phyloP scores from a whole-genome alignment of 805 yeast species.

The Teunomyces atbi region DNA sequence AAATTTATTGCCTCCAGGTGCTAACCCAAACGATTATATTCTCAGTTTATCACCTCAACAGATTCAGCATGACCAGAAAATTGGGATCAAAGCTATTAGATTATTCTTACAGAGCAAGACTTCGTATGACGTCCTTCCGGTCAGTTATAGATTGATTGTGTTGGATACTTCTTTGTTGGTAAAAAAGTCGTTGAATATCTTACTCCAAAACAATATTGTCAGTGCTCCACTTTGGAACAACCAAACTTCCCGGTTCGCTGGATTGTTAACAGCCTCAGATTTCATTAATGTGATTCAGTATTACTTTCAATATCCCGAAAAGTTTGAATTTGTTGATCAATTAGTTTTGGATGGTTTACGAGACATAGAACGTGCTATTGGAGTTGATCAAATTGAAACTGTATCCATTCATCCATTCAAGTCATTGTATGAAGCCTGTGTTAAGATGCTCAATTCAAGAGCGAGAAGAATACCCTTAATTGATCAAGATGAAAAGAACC shows the following conservation, averaged over 20 bases:
- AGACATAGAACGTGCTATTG: conserved; percentile 83
- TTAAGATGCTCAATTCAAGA: conserved; percentile 80
- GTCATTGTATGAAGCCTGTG: conserved; percentile 88
- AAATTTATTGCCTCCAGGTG: conserved; percentile 19
- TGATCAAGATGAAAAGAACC: conserved; percentile 89
- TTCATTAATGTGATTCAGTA: conserved; percentile 94
- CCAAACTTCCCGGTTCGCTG: conserved; percentile 85
- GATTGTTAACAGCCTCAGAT: conserved; percentile 86
- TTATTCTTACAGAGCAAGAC: conserved; percentile 84
- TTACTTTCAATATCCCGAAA: conserved; percentile 85
- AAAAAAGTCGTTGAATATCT: conserved; percentile 84
- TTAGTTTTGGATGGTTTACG: conserved; percentile 80
- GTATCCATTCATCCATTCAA: conserved; percentile 87
- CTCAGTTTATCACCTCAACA: conserved; percentile 40
- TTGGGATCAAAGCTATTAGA: conserved; percentile 81
- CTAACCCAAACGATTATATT: conserved; percentile 44
- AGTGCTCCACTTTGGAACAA: conserved; percentile 98
- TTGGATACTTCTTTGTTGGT: conserved; percentile 88
- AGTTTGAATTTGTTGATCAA: conserved; percentile 82
- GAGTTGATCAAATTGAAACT: conserved; percentile 83
- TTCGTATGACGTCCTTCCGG: conserved; percentile 95
- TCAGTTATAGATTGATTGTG: conserved; percentile 87
- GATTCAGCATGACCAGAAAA: conserved; percentile 58
- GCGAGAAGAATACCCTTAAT: conserved; percentile 93
- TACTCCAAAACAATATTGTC: conserved; percentile 90